A percentile compares a stretch with the other conserved stretches of the same genome.
Conservation (phyloP, 345 rosid species). For the Clarkia xantiana region DNA sequence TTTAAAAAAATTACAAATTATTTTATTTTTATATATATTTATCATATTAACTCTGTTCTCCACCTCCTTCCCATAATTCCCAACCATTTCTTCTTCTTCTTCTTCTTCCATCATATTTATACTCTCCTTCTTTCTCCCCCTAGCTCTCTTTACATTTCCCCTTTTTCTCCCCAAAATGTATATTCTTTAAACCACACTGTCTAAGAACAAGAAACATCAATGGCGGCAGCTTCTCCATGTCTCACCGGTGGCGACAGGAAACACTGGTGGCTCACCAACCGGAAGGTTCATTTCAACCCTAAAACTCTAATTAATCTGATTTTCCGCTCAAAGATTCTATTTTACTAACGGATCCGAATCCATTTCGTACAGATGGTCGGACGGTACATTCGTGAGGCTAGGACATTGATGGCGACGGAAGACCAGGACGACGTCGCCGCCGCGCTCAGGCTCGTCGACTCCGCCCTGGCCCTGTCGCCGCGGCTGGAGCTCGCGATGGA, state of each 20-base stretch:
- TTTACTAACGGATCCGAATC: background rate
- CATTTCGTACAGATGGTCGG: slow-evolving; percentile 38
- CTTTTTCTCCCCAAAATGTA: slow-evolving; percentile 11
- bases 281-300: slow-evolving; percentile 33
- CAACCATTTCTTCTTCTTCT: slow-evolving; percentile 4
- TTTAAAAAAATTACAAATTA: background rate
- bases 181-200: slow-evolving; percentile 11
- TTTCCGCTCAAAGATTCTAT: background rate
- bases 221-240: slow-evolving; percentile 23
- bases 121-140: slow-evolving; percentile 10
- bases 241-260: slow-evolving; percentile 29
- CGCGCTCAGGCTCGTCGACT: slow-evolving; percentile 61
- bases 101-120: slow-evolving; percentile 17
- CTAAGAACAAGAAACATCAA: slow-evolving; percentile 1
- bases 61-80: slow-evolving; percentile 2
- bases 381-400: slow-evolving; percentile 63
- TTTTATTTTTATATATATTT: background rate
- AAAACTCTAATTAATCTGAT: background rate
- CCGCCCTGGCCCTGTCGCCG: slow-evolving; percentile 69
- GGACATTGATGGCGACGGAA: slow-evolving; percentile 43
- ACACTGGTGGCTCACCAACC: slow-evolving; percentile 84
- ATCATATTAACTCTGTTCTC: background rate
- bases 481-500: slow-evolving; percentile 61
- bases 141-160: slow-evolving; percentile 15
- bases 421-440: slow-evolving; percentile 49